Percentiles rank a stretch among this genome's conserved stretches.
phyloP scores from a whole-genome alignment of 257 asterid genomes.

The Plantago major region DNA sequence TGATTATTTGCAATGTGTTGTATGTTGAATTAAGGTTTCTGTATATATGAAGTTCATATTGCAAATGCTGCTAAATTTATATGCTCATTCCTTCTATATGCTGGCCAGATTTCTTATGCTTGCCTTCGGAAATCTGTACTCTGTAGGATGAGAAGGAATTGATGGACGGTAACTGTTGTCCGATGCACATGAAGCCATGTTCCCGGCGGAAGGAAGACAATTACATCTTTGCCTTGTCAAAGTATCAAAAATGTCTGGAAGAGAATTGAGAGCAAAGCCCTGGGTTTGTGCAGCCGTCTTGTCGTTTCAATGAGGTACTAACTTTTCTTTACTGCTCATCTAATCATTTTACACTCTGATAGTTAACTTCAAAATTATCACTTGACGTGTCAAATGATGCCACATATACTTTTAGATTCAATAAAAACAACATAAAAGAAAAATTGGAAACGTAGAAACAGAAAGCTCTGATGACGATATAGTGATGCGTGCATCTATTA shows the following conservation, averaged over 20 bases:
- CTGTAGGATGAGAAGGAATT: slow-evolving; percentile 85
- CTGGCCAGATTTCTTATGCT: background rate
- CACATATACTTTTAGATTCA: too few relatives aligned
- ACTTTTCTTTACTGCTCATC: too few relatives aligned
- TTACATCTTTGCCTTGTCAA: slow-evolving; percentile 91
- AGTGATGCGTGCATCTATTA: slow-evolving; percentile 8
- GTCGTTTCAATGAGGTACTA: slow-evolving; percentile 86
- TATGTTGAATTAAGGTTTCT: too few relatives aligned
- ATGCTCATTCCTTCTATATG: background rate
- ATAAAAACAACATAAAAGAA: background rate
- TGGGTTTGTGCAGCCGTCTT: slow-evolving; percentile 83
- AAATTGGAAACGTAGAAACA: background rate
- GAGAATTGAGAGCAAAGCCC: slow-evolving; percentile 59
- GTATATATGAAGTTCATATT: too few relatives aligned
- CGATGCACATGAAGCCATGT: slow-evolving; percentile 91
- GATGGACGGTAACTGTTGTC: slow-evolving; percentile 82
- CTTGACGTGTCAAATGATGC: background rate
- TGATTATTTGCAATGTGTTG: too few relatives aligned
- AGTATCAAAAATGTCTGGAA: slow-evolving; percentile 75
- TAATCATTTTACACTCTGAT: slow-evolving; percentile 7
- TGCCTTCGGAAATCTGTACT: slow-evolving; percentile 15
- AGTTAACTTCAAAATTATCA: background rate
- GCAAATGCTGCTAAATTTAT: too few relatives aligned
- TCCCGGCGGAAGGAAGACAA: slow-evolving; percentile 81
- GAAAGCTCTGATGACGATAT: background rate